A percentile compares a stretch with the other conserved stretches of the same genome.
These are phyloP conservation scores for Pyrenochaeta sp. DNA, from an alignment of 2,329 filamentous ascomycete genomes.

Conservation along the genomic window DNA sequence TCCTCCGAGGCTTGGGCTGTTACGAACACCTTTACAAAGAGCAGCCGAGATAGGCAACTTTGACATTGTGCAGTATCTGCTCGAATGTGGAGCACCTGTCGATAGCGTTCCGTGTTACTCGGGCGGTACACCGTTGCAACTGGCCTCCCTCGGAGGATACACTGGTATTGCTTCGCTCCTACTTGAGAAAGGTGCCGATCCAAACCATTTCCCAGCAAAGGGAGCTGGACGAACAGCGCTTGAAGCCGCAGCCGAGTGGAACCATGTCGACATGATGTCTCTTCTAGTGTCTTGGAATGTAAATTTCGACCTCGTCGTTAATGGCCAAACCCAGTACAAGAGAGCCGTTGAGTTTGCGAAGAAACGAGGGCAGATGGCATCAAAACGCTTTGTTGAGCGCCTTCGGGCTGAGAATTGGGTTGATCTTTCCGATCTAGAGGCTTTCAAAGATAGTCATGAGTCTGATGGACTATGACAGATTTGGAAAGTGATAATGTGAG, in stretches of 20 bases:
- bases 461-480: too few relatives aligned
- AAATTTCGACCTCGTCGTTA: neutral
- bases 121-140: slow-evolving; percentile 8
- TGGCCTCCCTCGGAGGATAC: slow-evolving; percentile 3
- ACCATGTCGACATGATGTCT: slow-evolving; percentile 3
- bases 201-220: slow-evolving; percentile 1
- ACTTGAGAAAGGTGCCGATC: slow-evolving; percentile 1
- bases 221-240: slow-evolving; percentile 7
- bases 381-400: neutral
- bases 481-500: too few relatives aligned
- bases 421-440: too few relatives aligned
- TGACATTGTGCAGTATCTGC: slow-evolving; percentile 10
- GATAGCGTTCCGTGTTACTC: slow-evolving; percentile 1
- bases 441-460: too few relatives aligned
- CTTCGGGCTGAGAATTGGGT: too few relatives aligned
- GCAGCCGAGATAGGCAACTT: slow-evolving; percentile 17
- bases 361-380: neutral
- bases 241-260: slow-evolving; percentile 13
- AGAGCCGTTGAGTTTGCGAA: neutral
- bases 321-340: neutral
- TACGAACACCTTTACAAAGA: slow-evolving; percentile 16
- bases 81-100: neutral
- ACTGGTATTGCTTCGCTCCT: slow-evolving; percentile 3
- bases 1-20: neutral
- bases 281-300: neutral